A percentile compares a stretch with the other conserved stretches of the same genome.
These are phyloP conservation scores for Plectosphaerella plurivora DNA, from an alignment of 2,329 filamentous ascomycete genomes.

Conservation along the genomic window DNA sequence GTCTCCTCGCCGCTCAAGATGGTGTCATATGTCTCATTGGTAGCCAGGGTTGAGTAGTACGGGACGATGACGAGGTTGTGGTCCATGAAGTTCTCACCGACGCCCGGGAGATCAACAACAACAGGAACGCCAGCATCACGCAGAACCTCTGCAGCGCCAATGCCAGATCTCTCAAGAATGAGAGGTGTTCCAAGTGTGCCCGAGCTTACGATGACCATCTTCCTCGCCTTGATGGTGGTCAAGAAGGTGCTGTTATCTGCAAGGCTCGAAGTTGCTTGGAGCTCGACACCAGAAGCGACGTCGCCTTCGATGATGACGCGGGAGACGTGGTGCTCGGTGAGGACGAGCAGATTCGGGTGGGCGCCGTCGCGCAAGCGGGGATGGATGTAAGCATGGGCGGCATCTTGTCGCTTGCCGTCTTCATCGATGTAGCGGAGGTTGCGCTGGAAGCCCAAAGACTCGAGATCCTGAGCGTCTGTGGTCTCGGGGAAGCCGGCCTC, in stretches of 20 bases:
- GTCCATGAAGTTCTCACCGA: constrained; percentile 43
- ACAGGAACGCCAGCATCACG: constrained; percentile 37
- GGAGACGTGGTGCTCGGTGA: constrained; percentile 20
- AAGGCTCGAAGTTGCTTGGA: constrained; percentile 34
- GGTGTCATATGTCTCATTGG: constrained; percentile 39
- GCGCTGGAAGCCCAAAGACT: constrained; percentile 16
- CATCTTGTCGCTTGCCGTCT: constrained; percentile 38
- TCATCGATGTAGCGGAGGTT: constrained; percentile 17
- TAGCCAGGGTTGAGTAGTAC: constrained; percentile 32
- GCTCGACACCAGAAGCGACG: constrained; percentile 42
- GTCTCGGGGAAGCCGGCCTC: constrained; percentile 40
- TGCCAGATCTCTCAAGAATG: constrained; percentile 3
- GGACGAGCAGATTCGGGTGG: constrained; percentile 22
- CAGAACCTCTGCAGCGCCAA: constrained; percentile 28
- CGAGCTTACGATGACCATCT: constrained; percentile 30
- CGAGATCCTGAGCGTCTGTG: constrained; percentile 41
- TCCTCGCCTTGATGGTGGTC: constrained; percentile 29
- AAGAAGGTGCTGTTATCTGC: constrained; percentile 11
- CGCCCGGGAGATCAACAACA: constrained; percentile 40
- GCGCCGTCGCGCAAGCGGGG: constrained; percentile 18
- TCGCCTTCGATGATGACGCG: constrained; percentile 33
- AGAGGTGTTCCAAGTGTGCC: constrained; percentile 2
- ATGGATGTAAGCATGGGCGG: constrained; percentile 20
- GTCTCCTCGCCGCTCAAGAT: constrained; percentile 44
- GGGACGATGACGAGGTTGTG: constrained; percentile 43